phyloP scores from a whole-genome alignment of 345 rosid species.

The Heritiera littoralis region DNA sequence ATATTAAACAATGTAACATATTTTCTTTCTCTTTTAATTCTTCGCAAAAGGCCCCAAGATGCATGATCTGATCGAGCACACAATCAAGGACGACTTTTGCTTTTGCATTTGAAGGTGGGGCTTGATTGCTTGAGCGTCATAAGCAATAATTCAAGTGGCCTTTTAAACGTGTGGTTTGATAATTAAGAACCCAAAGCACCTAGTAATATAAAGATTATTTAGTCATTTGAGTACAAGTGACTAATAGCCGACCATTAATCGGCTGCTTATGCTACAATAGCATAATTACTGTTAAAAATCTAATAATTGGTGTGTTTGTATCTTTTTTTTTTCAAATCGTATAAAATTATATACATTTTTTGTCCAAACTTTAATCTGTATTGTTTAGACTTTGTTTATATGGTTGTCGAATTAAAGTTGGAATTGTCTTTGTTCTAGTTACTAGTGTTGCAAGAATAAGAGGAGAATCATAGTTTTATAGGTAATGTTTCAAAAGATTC shows the following conservation, averaged over 20 bases:
- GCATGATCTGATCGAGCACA: not conserved
- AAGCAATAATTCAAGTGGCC: not conserved
- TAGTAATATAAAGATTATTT: not conserved
- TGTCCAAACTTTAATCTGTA: too few relatives aligned
- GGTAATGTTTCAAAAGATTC: not conserved
- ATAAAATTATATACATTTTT: too few relatives aligned
- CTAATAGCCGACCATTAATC: not conserved
- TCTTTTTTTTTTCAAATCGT: not conserved
- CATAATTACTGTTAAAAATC: not conserved
- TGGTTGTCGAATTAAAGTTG: not conserved
- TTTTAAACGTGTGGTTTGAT: not conserved
- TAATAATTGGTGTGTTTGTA: not conserved
- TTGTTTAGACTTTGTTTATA: not conserved
- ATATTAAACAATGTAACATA: not conserved
- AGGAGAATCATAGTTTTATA: not conserved
- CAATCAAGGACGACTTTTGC: not conserved
- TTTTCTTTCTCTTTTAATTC: not conserved
- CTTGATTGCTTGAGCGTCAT: not conserved
- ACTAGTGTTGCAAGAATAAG: not conserved
- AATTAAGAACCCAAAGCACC: not conserved
- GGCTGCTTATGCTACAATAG: not conserved
- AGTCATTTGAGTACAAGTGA: not conserved
- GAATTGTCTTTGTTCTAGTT: not conserved
- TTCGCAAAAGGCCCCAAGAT: not conserved
- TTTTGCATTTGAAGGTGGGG: slow-evolving; percentile 10